Percentiles rank a stretch among this genome's conserved stretches.
Conservation (phyloP, 2,329 filamentous ascomycete genomes). For the Aspergillus ochraceoroseus region DNA sequence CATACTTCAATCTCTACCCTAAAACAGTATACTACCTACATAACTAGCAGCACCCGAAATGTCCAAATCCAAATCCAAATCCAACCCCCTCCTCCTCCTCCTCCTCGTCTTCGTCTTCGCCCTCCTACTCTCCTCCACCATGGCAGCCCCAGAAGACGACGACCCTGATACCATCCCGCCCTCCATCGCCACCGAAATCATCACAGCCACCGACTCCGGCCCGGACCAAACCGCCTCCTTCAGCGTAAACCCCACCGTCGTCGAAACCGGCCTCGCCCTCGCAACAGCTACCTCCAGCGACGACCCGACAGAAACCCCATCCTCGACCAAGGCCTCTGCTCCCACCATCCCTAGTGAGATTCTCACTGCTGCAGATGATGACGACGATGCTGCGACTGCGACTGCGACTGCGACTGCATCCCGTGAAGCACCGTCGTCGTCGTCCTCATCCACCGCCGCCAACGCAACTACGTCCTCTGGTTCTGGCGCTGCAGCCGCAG, state of each 20-base stretch:
- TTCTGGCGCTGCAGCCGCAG: constrained; percentile 12
- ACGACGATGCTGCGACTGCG: background rate
- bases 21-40: too few relatives aligned
- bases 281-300: constrained; percentile 2
- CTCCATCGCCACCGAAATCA: constrained; percentile 9
- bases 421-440: constrained; percentile 5
- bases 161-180: constrained; percentile 17
- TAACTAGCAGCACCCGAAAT: too few relatives aligned
- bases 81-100: background rate
- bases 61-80: background rate
- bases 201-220: constrained; percentile 22
- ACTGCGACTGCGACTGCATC: constrained; percentile 6
- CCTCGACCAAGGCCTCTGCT: too few relatives aligned
- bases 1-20: too few relatives aligned
- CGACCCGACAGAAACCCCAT: constrained; percentile 1
- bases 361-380: constrained; percentile 18
- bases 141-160: constrained; percentile 12
- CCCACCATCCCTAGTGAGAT: constrained; percentile 19
- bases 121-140: constrained; percentile 15
- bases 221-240: constrained; percentile 17
- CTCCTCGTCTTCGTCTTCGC: constrained; percentile 4
- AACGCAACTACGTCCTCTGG: constrained; percentile 13
- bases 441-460: background rate
- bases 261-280: constrained; percentile 14
- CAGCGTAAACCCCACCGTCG: constrained; percentile 15